Conservation (phyloP, 306 rosid species). For the Medicago arabica region DNA sequence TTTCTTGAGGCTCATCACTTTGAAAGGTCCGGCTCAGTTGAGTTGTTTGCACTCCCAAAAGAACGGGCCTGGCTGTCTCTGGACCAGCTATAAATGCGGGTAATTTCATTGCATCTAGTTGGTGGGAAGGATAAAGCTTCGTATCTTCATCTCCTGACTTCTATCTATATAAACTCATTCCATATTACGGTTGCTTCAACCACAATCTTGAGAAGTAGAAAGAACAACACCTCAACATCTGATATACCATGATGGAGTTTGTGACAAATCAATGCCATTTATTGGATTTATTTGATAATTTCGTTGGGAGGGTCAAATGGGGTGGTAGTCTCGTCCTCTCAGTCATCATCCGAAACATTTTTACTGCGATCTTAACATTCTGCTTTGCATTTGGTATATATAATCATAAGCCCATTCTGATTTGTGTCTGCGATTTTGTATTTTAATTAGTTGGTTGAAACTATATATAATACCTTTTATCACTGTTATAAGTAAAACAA, state of each 20-base stretch:
- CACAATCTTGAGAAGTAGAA: slow-evolving; percentile 43
- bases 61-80: no score
- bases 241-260: slow-evolving; percentile 59
- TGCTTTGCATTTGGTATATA: slow-evolving; percentile 83
- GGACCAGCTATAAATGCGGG: slow-evolving; percentile 66
- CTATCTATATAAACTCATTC: neutral
- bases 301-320: slow-evolving; percentile 59
- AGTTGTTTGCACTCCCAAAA: no score
- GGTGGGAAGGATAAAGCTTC: neutral
- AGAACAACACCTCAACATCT: slow-evolving; percentile 10
- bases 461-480: no score
- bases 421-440: slow-evolving; percentile 1
- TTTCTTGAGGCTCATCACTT: no score
- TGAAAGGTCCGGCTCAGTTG: no score
- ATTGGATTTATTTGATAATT: slow-evolving; percentile 53
- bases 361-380: slow-evolving; percentile 89
- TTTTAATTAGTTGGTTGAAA: neutral
- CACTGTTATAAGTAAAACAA: no score
- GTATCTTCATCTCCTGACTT: slow-evolving; percentile 13
- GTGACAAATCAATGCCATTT: slow-evolving; percentile 56
- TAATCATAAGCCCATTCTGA: neutral
- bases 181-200: slow-evolving; percentile 35
- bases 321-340: slow-evolving; percentile 57
- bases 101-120: neutral
- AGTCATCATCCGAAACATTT: slow-evolving; percentile 69